These are phyloP conservation scores for Talinum fruticosum DNA, from an alignment of 148 eudicot genomes.

Conservation along the genomic window DNA sequence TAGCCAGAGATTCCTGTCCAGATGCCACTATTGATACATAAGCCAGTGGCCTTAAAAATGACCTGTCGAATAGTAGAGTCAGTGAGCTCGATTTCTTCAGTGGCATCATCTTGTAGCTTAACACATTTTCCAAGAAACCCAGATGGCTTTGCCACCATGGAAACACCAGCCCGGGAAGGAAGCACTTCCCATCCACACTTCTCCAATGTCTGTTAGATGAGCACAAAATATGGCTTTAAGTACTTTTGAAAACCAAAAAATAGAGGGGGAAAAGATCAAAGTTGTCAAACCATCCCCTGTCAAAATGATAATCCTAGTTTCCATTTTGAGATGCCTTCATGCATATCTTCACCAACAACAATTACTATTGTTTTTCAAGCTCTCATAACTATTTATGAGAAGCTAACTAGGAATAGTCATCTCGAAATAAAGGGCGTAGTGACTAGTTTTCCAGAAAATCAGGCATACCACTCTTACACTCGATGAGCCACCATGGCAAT, in stretches of 20 bases:
- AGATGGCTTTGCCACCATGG: slow-evolving; percentile 83
- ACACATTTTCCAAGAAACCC: slow-evolving; percentile 57
- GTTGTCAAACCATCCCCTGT: background rate
- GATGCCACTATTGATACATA: slow-evolving; percentile 75
- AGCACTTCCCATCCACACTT: slow-evolving; percentile 92
- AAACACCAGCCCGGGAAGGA: slow-evolving; percentile 68
- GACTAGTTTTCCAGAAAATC: background rate
- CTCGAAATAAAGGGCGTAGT: background rate
- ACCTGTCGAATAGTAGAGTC: slow-evolving; percentile 76
- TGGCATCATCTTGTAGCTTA: slow-evolving; percentile 37
- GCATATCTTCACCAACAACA: background rate
- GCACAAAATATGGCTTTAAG: background rate
- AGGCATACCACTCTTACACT: background rate
- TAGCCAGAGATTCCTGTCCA: slow-evolving; percentile 96
- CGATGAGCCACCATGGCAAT: too few species aligned
- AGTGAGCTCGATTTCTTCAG: slow-evolving; percentile 45
- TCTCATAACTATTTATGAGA: background rate
- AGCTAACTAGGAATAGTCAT: background rate
- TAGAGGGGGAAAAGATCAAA: background rate
- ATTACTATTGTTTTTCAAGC: background rate
- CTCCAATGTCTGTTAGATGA: slow-evolving; percentile 56
- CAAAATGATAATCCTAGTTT: background rate
- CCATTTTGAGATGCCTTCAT: background rate
- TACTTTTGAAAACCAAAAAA: background rate
- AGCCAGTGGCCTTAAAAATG: slow-evolving; percentile 60